Evolutionary conservation across 352 stramenopile genomes (phyloP).

Genomic region (Pythium oligandrum): DNA sequence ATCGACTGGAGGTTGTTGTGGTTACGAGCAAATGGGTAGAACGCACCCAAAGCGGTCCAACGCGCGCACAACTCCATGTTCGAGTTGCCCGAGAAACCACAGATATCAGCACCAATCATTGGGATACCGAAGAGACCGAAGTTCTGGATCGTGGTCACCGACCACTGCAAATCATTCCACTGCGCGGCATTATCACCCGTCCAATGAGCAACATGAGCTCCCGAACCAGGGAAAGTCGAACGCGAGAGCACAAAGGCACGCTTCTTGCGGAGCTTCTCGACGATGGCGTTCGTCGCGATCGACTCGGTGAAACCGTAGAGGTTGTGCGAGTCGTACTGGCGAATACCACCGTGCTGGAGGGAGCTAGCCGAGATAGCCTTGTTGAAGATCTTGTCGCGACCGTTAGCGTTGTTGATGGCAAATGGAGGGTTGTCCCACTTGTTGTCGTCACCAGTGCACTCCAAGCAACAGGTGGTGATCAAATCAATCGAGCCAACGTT

Average conservation of each 20-base stretch:
- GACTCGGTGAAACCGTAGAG: constrained; percentile 76
- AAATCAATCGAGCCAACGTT: constrained; percentile 23
- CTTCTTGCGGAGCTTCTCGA: constrained; percentile 50
- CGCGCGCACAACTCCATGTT: constrained; percentile 67
- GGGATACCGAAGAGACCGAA: constrained; percentile 77
- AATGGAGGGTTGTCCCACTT: constrained; percentile 53
- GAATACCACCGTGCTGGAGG: constrained; percentile 42
- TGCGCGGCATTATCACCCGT: constrained; percentile 73
- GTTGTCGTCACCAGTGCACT: constrained; percentile 34
- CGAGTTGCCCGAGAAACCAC: constrained; percentile 53
- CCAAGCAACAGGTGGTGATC: constrained; percentile 47
- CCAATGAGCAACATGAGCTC: constrained; percentile 64
- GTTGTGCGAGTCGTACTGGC: constrained; percentile 81
- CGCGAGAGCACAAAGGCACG: constrained; percentile 67
- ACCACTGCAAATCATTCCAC: constrained; percentile 76
- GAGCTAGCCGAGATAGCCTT: constrained; percentile 62
- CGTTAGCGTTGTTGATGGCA: constrained; percentile 48
- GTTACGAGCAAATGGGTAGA: constrained; percentile 79
- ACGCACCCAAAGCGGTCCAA: constrained; percentile 71
- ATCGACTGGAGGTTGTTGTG: constrained; percentile 63
- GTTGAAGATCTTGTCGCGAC: constrained; percentile 34
- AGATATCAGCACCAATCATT: constrained; percentile 81
- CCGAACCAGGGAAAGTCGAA: constrained; percentile 63
- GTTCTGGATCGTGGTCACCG: constrained; percentile 58
- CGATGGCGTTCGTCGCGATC: constrained; percentile 49